These are phyloP conservation scores for Teratosphaeria zuluensis DNA, from an alignment of 2,329 filamentous ascomycete genomes.

Conservation along the genomic window DNA sequence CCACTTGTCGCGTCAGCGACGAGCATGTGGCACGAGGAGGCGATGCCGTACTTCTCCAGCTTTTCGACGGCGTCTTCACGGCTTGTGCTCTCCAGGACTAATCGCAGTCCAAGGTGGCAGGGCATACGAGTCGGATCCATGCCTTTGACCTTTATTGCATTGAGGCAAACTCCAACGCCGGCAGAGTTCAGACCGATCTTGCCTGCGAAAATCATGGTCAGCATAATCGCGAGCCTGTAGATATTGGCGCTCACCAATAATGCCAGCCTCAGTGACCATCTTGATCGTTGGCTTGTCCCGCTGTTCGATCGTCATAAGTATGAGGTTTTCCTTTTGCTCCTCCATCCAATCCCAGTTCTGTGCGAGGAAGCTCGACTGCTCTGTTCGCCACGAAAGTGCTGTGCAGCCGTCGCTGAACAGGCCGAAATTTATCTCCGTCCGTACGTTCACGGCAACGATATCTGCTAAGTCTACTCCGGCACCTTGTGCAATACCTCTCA, in stretches of 20 bases:
- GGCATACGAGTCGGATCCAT: slow-evolving; percentile 45
- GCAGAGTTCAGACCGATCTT: slow-evolving; percentile 55
- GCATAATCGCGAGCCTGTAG: neutral
- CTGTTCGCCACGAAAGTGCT: slow-evolving; percentile 37
- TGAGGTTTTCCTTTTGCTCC: slow-evolving; percentile 41
- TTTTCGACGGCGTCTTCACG: slow-evolving; percentile 37
- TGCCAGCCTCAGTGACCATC: slow-evolving; percentile 51
- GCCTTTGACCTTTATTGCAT: slow-evolving; percentile 51
- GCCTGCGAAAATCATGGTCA: neutral
- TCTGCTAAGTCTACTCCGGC: slow-evolving; percentile 38
- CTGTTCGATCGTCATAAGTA: slow-evolving; percentile 39
- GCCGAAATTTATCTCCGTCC: slow-evolving; percentile 50
- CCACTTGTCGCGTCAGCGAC: slow-evolving; percentile 40
- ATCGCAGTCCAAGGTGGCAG: slow-evolving; percentile 51
- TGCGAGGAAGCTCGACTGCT: slow-evolving; percentile 32
- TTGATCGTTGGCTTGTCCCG: slow-evolving; percentile 38
- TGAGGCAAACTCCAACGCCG: slow-evolving; percentile 51
- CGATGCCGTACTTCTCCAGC: slow-evolving; percentile 40
- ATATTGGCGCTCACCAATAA: slow-evolving; percentile 37
- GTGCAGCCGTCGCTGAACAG: slow-evolving; percentile 51
- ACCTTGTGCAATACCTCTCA: slow-evolving; percentile 41
- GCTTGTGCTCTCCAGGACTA: slow-evolving; percentile 44
- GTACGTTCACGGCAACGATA: slow-evolving; percentile 49
- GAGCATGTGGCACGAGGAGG: slow-evolving; percentile 45
- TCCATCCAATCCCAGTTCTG: slow-evolving; percentile 55